Evolutionary conservation across 2,329 filamentous ascomycete genomes (phyloP), one percentile per base, ranked within the genome.

Genomic region (Aureobasidium sp.): DNA sequence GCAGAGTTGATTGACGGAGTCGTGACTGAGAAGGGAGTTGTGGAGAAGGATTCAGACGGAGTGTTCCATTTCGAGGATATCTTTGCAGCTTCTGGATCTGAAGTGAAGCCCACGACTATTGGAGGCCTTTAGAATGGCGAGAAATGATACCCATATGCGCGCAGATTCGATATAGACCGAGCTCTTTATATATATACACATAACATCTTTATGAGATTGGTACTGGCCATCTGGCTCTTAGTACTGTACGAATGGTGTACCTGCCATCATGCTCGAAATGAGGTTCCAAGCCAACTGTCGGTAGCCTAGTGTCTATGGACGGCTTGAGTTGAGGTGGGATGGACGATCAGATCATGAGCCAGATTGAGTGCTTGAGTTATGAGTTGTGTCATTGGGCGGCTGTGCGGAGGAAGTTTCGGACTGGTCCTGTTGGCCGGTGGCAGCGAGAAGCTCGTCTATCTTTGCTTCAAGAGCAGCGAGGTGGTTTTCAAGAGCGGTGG

Each of bases 1-100:
- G 85, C 89, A 41, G 84, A 85, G 65, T 78, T 97, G 59, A 97
- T 99, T 66, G 94, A 99, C 74, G 91, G 89, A 2, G 88, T 99
- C 63, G 90, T 97, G 66, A 99, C 94, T 0, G 94, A 99, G 77
- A 86, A 88, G 68, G 93, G 93, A 0, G 89, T 91, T 8, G 86
- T 95, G 3, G 87, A 91, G 70, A 96, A 93, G 79, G 84, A 84
- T 50, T 72, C 77, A 3, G 80, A 87, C 63, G 91, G 90, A 1
- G 78, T 75, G 26, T 97, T 96, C 76, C 75, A 85, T 64, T 76
- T 85, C 68, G 74, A 75, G 13, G 63, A 71, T 29, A 70, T 79
- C 34, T 80, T 80, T 66, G 69, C 72, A 64, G 64, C 20, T 50
- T 32, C 36, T 32, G 42, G 46, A 4, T 50, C 52, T 27, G 62